Evolutionary conservation across 495 filamentous ascomycete species (phyloP), one percentile per base, ranked within the genome.

Genomic region (Usnea hakonensis): DNA sequence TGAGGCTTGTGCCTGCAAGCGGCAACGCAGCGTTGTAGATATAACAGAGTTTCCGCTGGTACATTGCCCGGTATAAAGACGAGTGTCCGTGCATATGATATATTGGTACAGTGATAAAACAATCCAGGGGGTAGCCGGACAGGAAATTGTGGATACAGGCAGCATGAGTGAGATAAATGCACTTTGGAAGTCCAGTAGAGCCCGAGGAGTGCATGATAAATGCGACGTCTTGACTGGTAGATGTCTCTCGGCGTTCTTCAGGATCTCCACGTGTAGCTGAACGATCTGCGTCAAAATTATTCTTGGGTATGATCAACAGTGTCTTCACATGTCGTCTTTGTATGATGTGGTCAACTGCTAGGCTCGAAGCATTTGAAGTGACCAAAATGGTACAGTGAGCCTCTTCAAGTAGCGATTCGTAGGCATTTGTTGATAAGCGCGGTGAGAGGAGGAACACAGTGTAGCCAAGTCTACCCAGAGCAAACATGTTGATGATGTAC

Each of bases 381-480:
- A 82, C 63, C 32, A 83, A 71, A 17, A 73, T 73, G 58, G 78
- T 76, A 28, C 79, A 82, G 7, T 71, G 64, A 7, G 78, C 76
- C 13, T 73, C 69, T 43, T 76, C 67, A 0, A 86, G 71, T 2
- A 86, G 68, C 35, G 79, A 76, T 14, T 78, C 73, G 61, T 77
- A 81, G 28, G 81, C 83, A 13, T 71, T 68, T 0, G 75, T 71
- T 7, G 80, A 76, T 16, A 86, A 70, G 40, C 83, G 78, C 13
- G 81, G 81, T 0, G 84, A 87, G 13, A 87, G 70, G 63, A 81
- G 78, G 66, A 87, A 76, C 21, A 79, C 75, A 10, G 78, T 81
- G 64, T 81, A 82, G 35, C 83, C 84, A 3, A 85, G 70, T 23
- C 83, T 75, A 57, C 76, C 78, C 7, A 86, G 73, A 1, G 82